Conservation (phyloP, 2,329 filamentous ascomycete genomes). For the Gaeumannomyces sp. region DNA sequence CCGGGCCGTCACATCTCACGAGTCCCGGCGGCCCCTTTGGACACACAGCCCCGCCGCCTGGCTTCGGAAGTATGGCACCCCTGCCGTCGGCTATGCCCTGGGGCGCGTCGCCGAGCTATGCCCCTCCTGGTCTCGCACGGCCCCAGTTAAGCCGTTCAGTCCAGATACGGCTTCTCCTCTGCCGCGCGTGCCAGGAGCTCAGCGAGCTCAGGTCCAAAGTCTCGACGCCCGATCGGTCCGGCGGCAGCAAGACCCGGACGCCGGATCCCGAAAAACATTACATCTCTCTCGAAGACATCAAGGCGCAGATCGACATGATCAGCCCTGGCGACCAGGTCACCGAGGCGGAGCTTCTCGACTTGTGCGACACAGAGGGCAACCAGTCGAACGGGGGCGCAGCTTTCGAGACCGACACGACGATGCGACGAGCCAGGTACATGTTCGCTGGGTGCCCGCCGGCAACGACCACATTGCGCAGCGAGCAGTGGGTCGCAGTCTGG, state of each 20-base stretch:
- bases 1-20: constrained; percentile 2
- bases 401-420: constrained; percentile 62
- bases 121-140: constrained; percentile 7
- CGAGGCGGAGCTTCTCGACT: constrained; percentile 67
- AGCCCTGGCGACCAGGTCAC: constrained; percentile 32
- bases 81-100: constrained; percentile 7
- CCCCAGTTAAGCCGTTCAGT: constrained; percentile 35
- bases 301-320: constrained; percentile 57
- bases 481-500: constrained; percentile 36
- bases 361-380: constrained; percentile 89
- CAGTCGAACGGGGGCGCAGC: constrained; percentile 76
- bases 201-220: constrained; percentile 31
- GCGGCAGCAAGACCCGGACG: constrained; percentile 25
- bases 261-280: constrained; percentile 49
- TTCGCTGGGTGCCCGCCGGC: constrained; percentile 49
- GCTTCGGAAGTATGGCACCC: constrained; percentile 4
- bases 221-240: background rate
- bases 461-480: constrained; percentile 28
- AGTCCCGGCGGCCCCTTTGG: constrained; percentile 9
- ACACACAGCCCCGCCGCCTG: constrained; percentile 5
- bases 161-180: constrained; percentile 67
- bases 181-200: constrained; percentile 67
- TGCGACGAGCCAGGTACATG: constrained; percentile 30
- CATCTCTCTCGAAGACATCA: constrained; percentile 61
- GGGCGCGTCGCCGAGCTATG: constrained; percentile 15